A percentile compares a stretch with the other conserved stretches of the same genome.
phyloP scores from a whole-genome alignment of 2,329 filamentous ascomycete genomes.

The Ascochyta clinopodiicola region DNA sequence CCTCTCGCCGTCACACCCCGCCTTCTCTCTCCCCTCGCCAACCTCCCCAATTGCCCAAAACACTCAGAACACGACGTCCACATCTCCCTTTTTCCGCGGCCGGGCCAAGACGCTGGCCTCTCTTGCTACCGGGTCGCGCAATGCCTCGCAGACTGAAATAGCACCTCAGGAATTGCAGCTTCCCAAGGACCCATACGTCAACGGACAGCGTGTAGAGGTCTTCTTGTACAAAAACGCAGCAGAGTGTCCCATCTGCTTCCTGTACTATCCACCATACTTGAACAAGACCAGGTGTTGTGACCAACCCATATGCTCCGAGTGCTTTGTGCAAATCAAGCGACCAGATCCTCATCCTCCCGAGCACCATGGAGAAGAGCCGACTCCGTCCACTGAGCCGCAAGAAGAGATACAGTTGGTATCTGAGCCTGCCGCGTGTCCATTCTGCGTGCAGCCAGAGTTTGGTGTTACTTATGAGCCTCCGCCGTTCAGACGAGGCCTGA shows the following conservation, averaged over 20 bases:
- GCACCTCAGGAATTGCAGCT: constrained; percentile 78
- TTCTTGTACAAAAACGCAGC: constrained; percentile 88
- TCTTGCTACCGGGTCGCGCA: constrained; percentile 77
- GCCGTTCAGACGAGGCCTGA: constrained; percentile 82
- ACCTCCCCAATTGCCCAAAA: constrained; percentile 60
- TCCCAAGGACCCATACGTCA: constrained; percentile 84
- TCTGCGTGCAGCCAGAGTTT: constrained; percentile 93
- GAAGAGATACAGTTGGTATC: constrained; percentile 75
- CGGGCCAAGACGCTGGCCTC: constrained; percentile 89
- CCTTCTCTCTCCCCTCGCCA: constrained; percentile 67
- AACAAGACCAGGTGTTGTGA: constrained; percentile 96
- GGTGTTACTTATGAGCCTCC: constrained; percentile 94
- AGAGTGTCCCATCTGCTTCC: constrained; percentile 96
- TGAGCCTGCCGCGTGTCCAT: constrained; percentile 90
- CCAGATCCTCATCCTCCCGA: constrained; percentile 90
- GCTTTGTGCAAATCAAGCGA: constrained; percentile 97
- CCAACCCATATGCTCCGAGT: constrained; percentile 96
- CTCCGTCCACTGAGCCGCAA: constrained; percentile 53
- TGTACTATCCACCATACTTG: constrained; percentile 92
- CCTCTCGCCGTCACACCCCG: constrained; percentile 66
- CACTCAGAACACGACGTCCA: constrained; percentile 43
- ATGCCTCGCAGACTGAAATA: constrained; percentile 74
- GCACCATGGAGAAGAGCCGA: constrained; percentile 61
- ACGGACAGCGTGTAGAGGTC: constrained; percentile 92
- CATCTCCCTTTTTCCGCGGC: constrained; percentile 71